Conservation (phyloP, 208 protist species). For the Phytomonas sp. region DNA sequence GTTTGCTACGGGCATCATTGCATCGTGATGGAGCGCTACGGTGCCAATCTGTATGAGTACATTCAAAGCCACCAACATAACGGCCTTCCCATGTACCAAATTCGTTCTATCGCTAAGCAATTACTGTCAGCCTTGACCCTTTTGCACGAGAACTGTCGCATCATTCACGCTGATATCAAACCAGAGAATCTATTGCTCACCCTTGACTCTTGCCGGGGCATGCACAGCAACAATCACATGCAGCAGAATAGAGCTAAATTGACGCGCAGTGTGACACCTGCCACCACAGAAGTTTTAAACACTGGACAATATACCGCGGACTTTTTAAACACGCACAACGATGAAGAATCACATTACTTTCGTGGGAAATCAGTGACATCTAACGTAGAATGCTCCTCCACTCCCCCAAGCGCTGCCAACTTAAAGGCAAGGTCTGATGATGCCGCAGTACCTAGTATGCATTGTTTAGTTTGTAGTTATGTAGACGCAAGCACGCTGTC, state of each 20-base stretch:
- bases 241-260: neutral
- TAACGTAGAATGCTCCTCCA: neutral
- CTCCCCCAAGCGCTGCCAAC: neutral
- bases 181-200: constrained; percentile 91
- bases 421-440: neutral
- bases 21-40: constrained; percentile 88
- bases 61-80: constrained; percentile 63
- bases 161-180: constrained; percentile 97
- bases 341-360: neutral
- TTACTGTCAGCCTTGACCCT: constrained; percentile 90
- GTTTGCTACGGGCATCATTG: constrained; percentile 81
- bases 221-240: constrained; percentile 9
- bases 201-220: constrained; percentile 36
- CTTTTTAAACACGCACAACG: neutral
- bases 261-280: neutral
- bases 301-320: neutral
- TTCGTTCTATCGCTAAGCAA: constrained; percentile 80
- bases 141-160: constrained; percentile 76
- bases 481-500: neutral
- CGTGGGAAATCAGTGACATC: neutral
- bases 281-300: neutral
- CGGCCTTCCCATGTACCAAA: constrained; percentile 77
- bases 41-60: constrained; percentile 89
- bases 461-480: neutral
- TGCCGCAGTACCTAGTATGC: neutral